These are phyloP conservation scores for Penicillium decumbens DNA, from an alignment of 2,329 filamentous ascomycete species.

Conservation along the genomic window DNA sequence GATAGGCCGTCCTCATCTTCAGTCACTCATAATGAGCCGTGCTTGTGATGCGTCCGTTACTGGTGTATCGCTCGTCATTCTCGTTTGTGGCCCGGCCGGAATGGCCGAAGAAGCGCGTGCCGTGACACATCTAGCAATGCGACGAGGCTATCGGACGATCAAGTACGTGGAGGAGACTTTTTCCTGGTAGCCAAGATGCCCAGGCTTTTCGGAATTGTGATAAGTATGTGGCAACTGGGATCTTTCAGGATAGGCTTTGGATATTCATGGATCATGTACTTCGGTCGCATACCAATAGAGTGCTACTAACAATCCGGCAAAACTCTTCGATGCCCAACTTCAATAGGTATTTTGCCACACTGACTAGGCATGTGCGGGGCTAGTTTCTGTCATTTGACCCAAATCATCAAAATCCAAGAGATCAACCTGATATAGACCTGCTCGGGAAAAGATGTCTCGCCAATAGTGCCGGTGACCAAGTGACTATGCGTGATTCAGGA, in stretches of 20 bases:
- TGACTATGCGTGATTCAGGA: constrained; percentile 11
- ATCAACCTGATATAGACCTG: neutral
- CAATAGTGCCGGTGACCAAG: neutral
- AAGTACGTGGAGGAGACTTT: constrained; percentile 49
- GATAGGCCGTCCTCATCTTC: constrained; percentile 39
- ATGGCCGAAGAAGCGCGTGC: constrained; percentile 46
- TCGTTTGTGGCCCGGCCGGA: constrained; percentile 44
- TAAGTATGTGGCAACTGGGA: neutral
- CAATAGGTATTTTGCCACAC: neutral
- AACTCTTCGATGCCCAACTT: neutral
- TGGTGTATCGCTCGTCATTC: constrained; percentile 31
- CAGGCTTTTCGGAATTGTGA: neutral
- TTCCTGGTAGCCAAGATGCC: constrained; percentile 25
- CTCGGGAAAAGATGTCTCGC: neutral
- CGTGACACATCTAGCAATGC: constrained; percentile 37
- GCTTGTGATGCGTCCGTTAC: constrained; percentile 29
- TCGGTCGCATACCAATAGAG: neutral
- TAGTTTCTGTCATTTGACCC: neutral
- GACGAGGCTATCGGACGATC: constrained; percentile 31
- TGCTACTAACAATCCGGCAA: neutral
- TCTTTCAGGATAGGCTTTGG: neutral
- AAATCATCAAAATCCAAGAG: neutral
- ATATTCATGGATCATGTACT: neutral
- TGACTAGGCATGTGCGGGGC: neutral
- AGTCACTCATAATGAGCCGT: constrained; percentile 30